Evolutionary conservation across 371 early-diverging fungal species (phyloP), one percentile per base, ranked within the genome.

Genomic region (Mucor circinelloides): DNA sequence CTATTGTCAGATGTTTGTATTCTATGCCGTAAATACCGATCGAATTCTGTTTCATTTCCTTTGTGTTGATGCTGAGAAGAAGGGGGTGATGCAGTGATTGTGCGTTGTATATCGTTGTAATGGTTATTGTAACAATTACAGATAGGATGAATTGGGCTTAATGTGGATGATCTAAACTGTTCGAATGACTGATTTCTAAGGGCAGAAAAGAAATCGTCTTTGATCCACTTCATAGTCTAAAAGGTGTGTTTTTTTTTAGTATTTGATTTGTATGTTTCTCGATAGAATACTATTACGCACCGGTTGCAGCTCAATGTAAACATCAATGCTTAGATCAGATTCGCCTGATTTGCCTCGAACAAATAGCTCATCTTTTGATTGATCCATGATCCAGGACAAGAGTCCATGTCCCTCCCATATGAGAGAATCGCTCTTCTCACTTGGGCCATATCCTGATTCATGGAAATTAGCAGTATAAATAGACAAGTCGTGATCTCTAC

Each of bases 341-440:
- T 67, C 32, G 44, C 44, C 25, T 2, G 64, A 9, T 60, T 76
- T 78, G 30, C 83, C 83, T 55, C 69, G 57, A 6, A 72, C 58
- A 46, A 68, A 40, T 9, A 64, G 44, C 6, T 68, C 65, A 15
- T 73, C 63, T 50, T 71, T 44, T 15, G 67, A 60, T 13, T 67
- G 58, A 56, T 77, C 76, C 60, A 80, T 69, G 17, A 80, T 69
- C 79, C 78, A 80, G 27, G 80, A 77, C 30, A 83, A 17, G 7
- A 80, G 56, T 6, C 83, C 83, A 56, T 78, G 83, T 3, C 83
- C 83, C 67, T 83, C 81, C 83, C 83, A 83, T 21, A 82, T 74
- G 34, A 70, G 44, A 31, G 63, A 56, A 54, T 73, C 27, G 23
- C 57, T 56, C 28, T 61, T 55, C 32, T 60, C 56, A 30, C 36